Base-by-base conservation (phyloP, 2,329 filamentous ascomycete genomes). In the Beauveria sp. region DNA sequence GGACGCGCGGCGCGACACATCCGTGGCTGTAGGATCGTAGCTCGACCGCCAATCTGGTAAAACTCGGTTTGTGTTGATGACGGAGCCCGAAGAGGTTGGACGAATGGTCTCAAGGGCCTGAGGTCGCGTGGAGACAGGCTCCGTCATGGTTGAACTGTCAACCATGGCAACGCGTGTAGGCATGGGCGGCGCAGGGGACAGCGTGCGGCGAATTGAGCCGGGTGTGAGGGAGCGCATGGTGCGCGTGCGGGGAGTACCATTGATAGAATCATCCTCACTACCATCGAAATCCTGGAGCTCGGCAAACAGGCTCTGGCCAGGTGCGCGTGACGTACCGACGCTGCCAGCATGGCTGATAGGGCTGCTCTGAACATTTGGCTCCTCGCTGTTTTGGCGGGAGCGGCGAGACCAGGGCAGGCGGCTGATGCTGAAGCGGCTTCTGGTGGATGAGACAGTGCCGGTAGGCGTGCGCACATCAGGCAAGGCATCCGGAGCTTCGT, bases 271-370 rank as follows among this genome's bases (percentile, higher is more conserved):
- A 63, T 91, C 89, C 65, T 91, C 90, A 67, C 89, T 88, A 65
- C 86, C 85, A 64, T 85, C 88, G 49, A 97, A 78, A 66, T 91
- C 90, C 59, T 89, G 91, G 48, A 99, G 82, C 74, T 99, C 95
- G 46, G 92, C 92, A 72, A 95, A 96, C 56, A 99, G 79, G 69
- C 89, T 98, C 77, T 96, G 90, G 18, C 85, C 83, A 20, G 69
- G 75, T 49, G 74, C 73, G 62, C 82, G 76, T 10, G 83, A 78
- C 3, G 82, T 84, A 51, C 76, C 77, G 65, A 78, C 81, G 66
- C 79, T 81, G 64, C 77, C 80, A 20, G 74, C 76, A 65, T 82
- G 79, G 69, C 83, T 85, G 54, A 80, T 80, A 20, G 84, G 86
- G 64, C 86, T 89, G 69, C 83, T 82, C 49, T 80, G 80, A 64